Evolutionary conservation across 139 green algal genomes (phyloP).

Genomic region (Edaphochlamys debaryana): DNA sequence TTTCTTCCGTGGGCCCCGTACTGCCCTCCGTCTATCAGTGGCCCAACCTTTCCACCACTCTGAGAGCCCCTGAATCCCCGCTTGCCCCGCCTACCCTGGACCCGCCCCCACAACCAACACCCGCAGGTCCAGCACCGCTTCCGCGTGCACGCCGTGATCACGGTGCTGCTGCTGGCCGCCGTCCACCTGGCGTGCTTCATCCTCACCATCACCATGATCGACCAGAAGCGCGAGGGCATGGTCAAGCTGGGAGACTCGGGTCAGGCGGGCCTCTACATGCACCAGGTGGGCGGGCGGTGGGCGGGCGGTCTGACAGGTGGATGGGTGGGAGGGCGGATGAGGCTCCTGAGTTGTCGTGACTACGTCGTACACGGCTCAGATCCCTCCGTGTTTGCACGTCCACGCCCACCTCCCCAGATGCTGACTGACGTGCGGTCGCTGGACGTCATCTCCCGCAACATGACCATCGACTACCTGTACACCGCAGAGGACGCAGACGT

Average conservation of each 20-base stretch:
- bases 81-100: too few relatives aligned
- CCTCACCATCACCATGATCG: neutral
- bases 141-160: neutral
- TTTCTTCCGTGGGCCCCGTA: too few relatives aligned
- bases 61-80: too few relatives aligned
- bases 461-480: neutral
- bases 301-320: too few relatives aligned
- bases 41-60: too few relatives aligned
- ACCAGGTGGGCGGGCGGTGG: neutral
- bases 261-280: neutral
- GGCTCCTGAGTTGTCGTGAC: neutral
- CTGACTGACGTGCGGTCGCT: constrained; percentile 5
- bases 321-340: neutral
- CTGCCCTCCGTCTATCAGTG: too few relatives aligned
- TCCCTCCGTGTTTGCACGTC: neutral
- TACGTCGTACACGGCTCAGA: neutral
- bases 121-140: neutral
- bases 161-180: neutral
- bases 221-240: neutral
- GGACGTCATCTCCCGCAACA: neutral
- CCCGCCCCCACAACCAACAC: too few relatives aligned
- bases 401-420: neutral
- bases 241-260: neutral
- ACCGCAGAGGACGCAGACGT: neutral
- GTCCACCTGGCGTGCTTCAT: neutral